A percentile compares a stretch with the other conserved stretches of the same genome.
Conservation (phyloP, 495 filamentous ascomycete genomes). For the Penicillium tannophilum region DNA sequence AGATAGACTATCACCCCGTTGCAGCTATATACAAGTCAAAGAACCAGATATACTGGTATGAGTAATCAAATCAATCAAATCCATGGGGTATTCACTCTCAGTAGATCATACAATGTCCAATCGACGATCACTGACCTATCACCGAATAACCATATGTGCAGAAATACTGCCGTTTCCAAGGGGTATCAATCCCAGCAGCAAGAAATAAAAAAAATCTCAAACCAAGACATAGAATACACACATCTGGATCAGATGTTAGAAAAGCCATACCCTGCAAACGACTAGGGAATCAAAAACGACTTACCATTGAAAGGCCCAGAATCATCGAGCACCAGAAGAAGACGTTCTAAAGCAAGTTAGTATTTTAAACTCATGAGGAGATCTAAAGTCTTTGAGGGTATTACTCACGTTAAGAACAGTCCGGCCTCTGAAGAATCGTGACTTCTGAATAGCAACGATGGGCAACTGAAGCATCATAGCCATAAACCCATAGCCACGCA, state of each 20-base stretch:
- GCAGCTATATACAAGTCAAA: not conserved
- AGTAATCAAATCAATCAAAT: not conserved
- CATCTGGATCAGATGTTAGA: slow-evolving; percentile 41
- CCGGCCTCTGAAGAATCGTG: slow-evolving; percentile 68
- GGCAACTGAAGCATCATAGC: slow-evolving; percentile 96
- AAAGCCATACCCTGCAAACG: not conserved
- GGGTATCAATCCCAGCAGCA: not conserved
- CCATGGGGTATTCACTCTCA: not conserved
- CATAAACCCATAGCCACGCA: slow-evolving; percentile 90
- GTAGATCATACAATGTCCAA: not conserved
- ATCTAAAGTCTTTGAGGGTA: too few species aligned
- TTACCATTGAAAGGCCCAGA: slow-evolving; percentile 80
- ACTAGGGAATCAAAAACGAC: slow-evolving; percentile 27
- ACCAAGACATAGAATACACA: slow-evolving; percentile 61
- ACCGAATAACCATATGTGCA: slow-evolving; percentile 1
- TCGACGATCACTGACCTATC: too few species aligned
- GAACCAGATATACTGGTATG: not conserved
- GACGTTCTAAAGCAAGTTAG: slow-evolving; percentile 57
- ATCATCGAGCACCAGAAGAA: slow-evolving; percentile 98
- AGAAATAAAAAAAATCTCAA: slow-evolving; percentile 21
- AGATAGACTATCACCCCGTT: not conserved
- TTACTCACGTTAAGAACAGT: slow-evolving; percentile 70
- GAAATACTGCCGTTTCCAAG: not conserved
- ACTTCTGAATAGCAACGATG: slow-evolving; percentile 87
- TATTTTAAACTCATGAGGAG: not conserved